Evolutionary conservation across 2,329 filamentous ascomycete genomes (phyloP).

Genomic region (Talaromyces atroroseus): DNA sequence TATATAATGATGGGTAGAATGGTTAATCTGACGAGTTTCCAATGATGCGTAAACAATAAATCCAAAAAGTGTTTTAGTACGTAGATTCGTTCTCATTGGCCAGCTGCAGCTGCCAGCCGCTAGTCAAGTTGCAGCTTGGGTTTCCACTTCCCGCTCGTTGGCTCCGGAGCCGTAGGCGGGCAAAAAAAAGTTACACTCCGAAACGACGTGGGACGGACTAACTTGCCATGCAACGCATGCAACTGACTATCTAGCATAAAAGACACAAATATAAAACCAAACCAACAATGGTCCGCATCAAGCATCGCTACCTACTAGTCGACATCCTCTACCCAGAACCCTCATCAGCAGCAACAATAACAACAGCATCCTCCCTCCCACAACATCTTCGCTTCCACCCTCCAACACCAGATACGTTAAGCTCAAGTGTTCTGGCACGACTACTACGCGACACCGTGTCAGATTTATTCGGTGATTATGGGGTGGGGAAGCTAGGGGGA

Average conservation of each 20-base stretch:
- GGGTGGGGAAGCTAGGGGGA: slow-evolving; percentile 54
- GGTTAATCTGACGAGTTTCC: slow-evolving; percentile 1
- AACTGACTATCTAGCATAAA: not conserved
- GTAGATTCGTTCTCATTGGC: not conserved
- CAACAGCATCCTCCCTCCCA: slow-evolving; percentile 43
- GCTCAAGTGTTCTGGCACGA: slow-evolving; percentile 58
- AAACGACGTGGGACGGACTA: too few species aligned
- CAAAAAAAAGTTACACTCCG: not conserved
- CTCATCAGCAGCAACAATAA: slow-evolving; percentile 15
- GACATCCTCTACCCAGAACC: slow-evolving; percentile 79
- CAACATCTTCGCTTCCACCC: slow-evolving; percentile 66
- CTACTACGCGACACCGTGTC: slow-evolving; percentile 66
- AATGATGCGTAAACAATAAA: not conserved
- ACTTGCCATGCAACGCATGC: too few species aligned
- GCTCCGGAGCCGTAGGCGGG: too few species aligned
- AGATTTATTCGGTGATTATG: slow-evolving; percentile 81
- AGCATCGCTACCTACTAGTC: slow-evolving; percentile 92
- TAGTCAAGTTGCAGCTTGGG: too few species aligned
- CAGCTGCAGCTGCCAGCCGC: too few species aligned
- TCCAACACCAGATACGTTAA: slow-evolving; percentile 69
- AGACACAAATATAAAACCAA: not conserved
- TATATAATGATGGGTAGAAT: slow-evolving; percentile 14
- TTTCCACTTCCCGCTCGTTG: too few species aligned
- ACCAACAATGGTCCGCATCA: slow-evolving; percentile 75
- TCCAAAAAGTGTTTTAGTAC: not conserved